Base-by-base conservation (phyloP, 306 rosid species). In the Psophocarpus tetragonolobus region DNA sequence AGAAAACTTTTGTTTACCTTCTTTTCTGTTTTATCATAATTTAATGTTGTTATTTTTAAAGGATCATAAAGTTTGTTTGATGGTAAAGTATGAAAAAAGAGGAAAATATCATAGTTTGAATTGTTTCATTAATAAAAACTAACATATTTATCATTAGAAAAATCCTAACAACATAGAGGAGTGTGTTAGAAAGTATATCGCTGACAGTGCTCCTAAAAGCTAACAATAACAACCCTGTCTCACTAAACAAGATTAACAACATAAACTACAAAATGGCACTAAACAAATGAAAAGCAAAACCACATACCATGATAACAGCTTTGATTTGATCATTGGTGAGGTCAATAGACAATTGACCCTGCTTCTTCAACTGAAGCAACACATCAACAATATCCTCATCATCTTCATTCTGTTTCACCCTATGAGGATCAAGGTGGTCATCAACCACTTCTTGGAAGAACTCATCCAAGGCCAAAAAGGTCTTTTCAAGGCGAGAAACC, bases 251-350 rank as follows among this genome's bases (percentile, higher is more conserved):
- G n/a, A n/a, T n/a, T n/a, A n/a, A n/a, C n/a, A n/a, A n/a, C n/a
- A n/a, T n/a, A 4, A 54, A 21, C 9, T 4, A 54, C 6, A 56
- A 0, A 6, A 5, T 17, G n/a, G 2, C 0, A 61, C 12, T 5
- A 61, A 9, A 29, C 14, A 8, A 5, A 1, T 24, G 2, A 45
- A 27, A 68, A 35, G 45, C 4, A 10, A 9, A 29, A 47, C 5
- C 1, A 13, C 74, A 9, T 48, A 70, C 75, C 62, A 70, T 5
- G 20, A 70, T 29, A 9, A 48, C 3, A 18, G 62, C 76, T 71
- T 71, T 75, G 64, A 75, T 63, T 29, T 63, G 80, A 47, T 75
- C 72, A 32, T 44, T 3, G 20, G 72, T 75, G 71, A 75, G 63
- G 9, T 75, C 72, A 0, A 47, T 13, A 0, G 80, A 62, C 2